phyloP scores from a whole-genome alignment of 1,139 yeast genomes.

The Candida tunisiensis region DNA sequence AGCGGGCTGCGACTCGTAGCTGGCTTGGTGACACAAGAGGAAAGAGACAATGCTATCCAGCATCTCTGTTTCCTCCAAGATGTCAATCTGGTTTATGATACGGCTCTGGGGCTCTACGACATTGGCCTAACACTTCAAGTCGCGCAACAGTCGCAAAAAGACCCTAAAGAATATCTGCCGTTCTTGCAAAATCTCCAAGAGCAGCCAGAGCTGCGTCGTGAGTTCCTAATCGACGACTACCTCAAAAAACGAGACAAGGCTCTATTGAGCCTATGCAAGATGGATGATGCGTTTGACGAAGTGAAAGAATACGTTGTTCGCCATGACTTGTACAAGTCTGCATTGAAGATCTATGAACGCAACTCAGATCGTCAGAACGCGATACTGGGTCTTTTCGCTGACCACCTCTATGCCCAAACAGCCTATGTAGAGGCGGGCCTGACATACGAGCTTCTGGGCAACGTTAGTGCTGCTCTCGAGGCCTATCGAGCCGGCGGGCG shows the following conservation, averaged over 20 bases:
- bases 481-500: constrained; percentile 51
- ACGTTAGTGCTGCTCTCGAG: constrained; percentile 44
- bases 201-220: constrained; percentile 46
- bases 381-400: constrained; percentile 49
- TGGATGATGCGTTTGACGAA: constrained; percentile 34
- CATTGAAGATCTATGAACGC: constrained; percentile 45
- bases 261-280: constrained; percentile 41
- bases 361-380: constrained; percentile 31
- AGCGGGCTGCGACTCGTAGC: constrained; percentile 42
- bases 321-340: constrained; percentile 62
- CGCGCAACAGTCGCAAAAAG: constrained; percentile 95
- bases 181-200: constrained; percentile 68
- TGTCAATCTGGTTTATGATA: constrained; percentile 63
- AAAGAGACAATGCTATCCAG: constrained; percentile 39
- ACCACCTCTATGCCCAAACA: constrained; percentile 32
- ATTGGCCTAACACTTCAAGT: constrained; percentile 63
- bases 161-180: constrained; percentile 93
- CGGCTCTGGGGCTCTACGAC: constrained; percentile 72
- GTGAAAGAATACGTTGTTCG: constrained; percentile 49
- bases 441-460: constrained; percentile 52
- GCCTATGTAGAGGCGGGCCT: constrained; percentile 56
- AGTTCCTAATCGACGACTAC: constrained; percentile 66
- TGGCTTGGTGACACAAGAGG: constrained; percentile 24
- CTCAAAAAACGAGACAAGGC: constrained; percentile 57
- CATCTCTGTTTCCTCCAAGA: constrained; percentile 88